Base-by-base conservation (phyloP, 176 grass and related monocot genomes). In the Oryza meridionalis region DNA sequence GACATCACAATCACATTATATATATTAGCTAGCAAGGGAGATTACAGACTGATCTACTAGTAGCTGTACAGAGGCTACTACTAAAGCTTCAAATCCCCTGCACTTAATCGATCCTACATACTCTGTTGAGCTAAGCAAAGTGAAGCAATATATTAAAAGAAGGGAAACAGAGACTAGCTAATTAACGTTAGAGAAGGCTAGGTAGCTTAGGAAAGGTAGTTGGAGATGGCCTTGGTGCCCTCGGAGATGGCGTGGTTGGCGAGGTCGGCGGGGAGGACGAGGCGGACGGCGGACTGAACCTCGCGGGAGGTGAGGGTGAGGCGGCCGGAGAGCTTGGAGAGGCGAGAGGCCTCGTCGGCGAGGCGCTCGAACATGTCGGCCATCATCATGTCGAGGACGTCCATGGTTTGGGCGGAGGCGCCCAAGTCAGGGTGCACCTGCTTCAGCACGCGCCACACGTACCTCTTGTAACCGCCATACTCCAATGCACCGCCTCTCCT, bases 391-490 rank as follows among this genome's bases (percentile, higher is more conserved):
- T 92, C 92, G 16, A 95, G 81, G 43, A 93, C 91, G 65, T 83
- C 78, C 95, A 98, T 98, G 33, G 92, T 85, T 69, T 37, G 51
- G 13, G 84, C 75, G 2, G 92, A 94, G 78, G 85, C 47, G 17
- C 87, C 90, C 76, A 94, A 24, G 19, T 80, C 91, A 13, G 92
- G 92, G 82, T 93, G 95, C 82, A 98, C 92, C 84, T 98, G 95
- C 90, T 93, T 98, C 84, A 98, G 79, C 86, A 98, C 92, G 6
- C 84, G 81, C 84, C 88, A 98, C 86, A 98, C 86, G 72, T 93
- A 97, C 44, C 76, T 77, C 92, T 90, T 97, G 92, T 91, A 94
- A 51, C 92, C 91, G 9, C 53, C 53, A 55, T 55, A 17, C 50
- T 55, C 50, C 50, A 90, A 86, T 2, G 83, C 6, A 3, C 90